A percentile compares a stretch with the other conserved stretches of the same genome.
Conservation (phyloP, 2,329 filamentous ascomycete genomes). For the Acrodontium crateriforme region DNA sequence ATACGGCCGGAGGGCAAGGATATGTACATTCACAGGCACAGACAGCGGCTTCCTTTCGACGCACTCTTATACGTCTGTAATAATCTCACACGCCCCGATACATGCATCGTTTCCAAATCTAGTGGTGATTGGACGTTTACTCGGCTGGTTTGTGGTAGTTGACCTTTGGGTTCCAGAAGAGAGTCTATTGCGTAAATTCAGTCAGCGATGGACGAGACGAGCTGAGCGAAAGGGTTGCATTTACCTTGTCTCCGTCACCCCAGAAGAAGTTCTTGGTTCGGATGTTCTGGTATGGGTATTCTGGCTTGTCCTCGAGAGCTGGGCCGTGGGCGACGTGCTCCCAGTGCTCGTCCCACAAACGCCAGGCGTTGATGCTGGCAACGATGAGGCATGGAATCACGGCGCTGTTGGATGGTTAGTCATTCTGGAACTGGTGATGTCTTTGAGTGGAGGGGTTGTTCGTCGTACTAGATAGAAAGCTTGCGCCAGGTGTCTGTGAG, state of each 20-base stretch:
- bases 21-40: no score
- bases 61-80: no score
- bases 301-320: constrained; percentile 75
- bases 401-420: constrained; percentile 27
- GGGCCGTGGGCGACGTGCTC: constrained; percentile 80
- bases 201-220: not conserved
- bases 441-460: constrained; percentile 3
- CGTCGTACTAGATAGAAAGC: constrained; percentile 61
- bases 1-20: no score
- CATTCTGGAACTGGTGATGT: not conserved
- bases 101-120: no score
- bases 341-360: constrained; percentile 93
- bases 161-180: constrained; percentile 78
- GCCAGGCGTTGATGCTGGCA: constrained; percentile 68
- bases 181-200: constrained; percentile 23
- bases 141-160: constrained; percentile 82
- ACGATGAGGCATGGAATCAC: constrained; percentile 60
- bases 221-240: constrained; percentile 13
- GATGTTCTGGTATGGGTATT: constrained; percentile 98
- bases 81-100: no score
- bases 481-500: constrained; percentile 85
- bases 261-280: constrained; percentile 90
- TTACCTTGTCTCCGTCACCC: constrained; percentile 90
- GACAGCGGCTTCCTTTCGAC: no score
- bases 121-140: constrained; percentile 6